These are phyloP conservation scores for Amphirosellinia nigrospora DNA, from an alignment of 495 filamentous ascomycete genomes.

Conservation along the genomic window DNA sequence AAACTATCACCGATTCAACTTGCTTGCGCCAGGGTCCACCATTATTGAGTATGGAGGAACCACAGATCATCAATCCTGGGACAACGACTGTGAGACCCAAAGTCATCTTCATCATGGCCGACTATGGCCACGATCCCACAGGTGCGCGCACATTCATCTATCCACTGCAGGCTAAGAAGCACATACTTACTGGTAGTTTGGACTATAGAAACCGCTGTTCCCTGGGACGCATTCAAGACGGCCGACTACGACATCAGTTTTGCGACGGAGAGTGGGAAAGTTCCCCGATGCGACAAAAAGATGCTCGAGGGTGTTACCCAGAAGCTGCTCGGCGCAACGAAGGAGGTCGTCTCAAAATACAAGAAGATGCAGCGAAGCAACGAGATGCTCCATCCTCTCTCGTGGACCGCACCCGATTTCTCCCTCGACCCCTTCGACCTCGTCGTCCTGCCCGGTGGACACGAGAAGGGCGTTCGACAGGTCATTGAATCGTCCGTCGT, in stretches of 20 bases:
- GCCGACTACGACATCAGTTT: slow-evolving; percentile 57
- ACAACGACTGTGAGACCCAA: slow-evolving; percentile 28
- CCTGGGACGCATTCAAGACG: slow-evolving; percentile 58
- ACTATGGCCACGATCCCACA: slow-evolving; percentile 64
- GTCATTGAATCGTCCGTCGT: slow-evolving; percentile 58
- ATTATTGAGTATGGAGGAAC: slow-evolving; percentile 35
- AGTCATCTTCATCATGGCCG: slow-evolving; percentile 58
- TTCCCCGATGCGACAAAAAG: slow-evolving; percentile 57
- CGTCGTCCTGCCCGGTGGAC: slow-evolving; percentile 59
- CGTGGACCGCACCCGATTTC: slow-evolving; percentile 56
- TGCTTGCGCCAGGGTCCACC: not conserved
- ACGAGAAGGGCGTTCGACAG: slow-evolving; percentile 59
- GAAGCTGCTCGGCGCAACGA: slow-evolving; percentile 58
- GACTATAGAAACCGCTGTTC: slow-evolving; percentile 56
- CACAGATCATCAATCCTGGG: slow-evolving; percentile 33
- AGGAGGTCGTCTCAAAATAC: slow-evolving; percentile 49
- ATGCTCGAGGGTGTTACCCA: slow-evolving; percentile 60
- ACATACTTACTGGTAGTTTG: not conserved
- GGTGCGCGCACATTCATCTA: slow-evolving; percentile 37
- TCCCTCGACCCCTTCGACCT: slow-evolving; percentile 53
- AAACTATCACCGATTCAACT: not conserved
- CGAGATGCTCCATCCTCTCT: slow-evolving; percentile 49
- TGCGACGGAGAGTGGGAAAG: slow-evolving; percentile 57
- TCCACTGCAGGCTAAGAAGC: not conserved
- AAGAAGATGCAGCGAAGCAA: slow-evolving; percentile 50